phyloP scores from a whole-genome alignment of 495 filamentous ascomycete genomes.

The Bacidia rubella region DNA sequence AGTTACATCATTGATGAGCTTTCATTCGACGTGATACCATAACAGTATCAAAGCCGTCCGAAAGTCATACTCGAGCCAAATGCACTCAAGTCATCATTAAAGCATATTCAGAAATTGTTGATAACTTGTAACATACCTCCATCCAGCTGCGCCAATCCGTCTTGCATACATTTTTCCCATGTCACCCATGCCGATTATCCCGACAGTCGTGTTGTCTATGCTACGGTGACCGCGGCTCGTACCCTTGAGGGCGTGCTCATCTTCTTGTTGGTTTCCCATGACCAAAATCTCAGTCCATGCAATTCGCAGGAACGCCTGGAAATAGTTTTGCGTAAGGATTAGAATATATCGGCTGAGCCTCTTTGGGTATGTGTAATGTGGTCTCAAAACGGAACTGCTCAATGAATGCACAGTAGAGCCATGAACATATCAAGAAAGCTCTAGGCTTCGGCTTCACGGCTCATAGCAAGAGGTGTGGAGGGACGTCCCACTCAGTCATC shows the following conservation, averaged over 20 bases:
- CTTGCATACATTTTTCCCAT: conserved; percentile 99
- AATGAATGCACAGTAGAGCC: too few relatives aligned
- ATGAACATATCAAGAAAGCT: too few relatives aligned
- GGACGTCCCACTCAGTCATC: too few relatives aligned
- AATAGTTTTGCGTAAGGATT: too few relatives aligned
- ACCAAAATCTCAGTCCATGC: too few relatives aligned
- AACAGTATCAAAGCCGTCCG: conserved; percentile 30
- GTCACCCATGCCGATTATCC: conserved; percentile 97
- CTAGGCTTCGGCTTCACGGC: too few relatives aligned
- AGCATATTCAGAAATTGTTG: background rate
- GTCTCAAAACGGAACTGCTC: too few relatives aligned
- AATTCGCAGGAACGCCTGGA: too few relatives aligned
- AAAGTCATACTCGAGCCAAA: conserved; percentile 95
- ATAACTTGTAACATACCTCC: conserved; percentile 54
- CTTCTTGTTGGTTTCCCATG: too few relatives aligned
- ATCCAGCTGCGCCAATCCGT: conserved; percentile 74
- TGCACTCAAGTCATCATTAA: conserved; percentile 99
- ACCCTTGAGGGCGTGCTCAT: background rate
- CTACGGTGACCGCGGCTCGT: conserved; percentile 5
- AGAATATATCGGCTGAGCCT: too few relatives aligned
- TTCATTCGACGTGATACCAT: conserved; percentile 31
- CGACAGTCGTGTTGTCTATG: conserved; percentile 58
- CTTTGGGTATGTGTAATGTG: too few relatives aligned
- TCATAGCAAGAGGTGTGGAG: too few relatives aligned
- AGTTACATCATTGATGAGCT: conserved; percentile 82